phyloP scores from a whole-genome alignment of 1,284 basidiomycete genomes.

The Ustilago xerochloae region DNA sequence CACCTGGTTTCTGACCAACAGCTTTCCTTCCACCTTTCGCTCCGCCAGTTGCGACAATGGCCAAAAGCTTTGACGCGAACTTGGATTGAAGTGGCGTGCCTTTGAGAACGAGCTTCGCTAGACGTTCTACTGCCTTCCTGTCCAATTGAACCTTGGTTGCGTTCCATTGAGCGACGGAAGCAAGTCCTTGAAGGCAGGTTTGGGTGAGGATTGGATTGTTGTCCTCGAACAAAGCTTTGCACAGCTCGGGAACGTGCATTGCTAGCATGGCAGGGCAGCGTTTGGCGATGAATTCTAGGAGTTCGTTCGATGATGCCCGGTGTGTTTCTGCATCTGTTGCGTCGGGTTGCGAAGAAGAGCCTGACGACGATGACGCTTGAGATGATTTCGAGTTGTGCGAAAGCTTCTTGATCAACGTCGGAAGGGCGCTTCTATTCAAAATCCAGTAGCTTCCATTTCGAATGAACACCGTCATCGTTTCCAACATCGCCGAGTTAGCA shows the following conservation, averaged over 20 bases:
- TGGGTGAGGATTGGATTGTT: constrained; percentile 76
- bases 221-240: constrained; percentile 76
- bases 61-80: constrained; percentile 83
- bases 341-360: constrained; percentile 16
- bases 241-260: constrained; percentile 79
- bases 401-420: constrained; percentile 73
- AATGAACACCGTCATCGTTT: constrained; percentile 80
- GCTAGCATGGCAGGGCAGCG: constrained; percentile 80
- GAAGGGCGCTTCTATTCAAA: constrained; percentile 85
- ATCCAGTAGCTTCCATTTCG: constrained; percentile 79
- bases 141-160: constrained; percentile 31
- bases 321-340: constrained; percentile 41
- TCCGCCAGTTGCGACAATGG: constrained; percentile 65
- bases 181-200: constrained; percentile 67
- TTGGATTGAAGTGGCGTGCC: constrained; percentile 81
- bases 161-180: constrained; percentile 34
- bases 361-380: constrained; percentile 6
- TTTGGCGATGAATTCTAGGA: constrained; percentile 77
- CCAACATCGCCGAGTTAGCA: constrained; percentile 36
- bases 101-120: constrained; percentile 75
- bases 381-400: constrained; percentile 12
- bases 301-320: constrained; percentile 57
- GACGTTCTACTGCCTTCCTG: constrained; percentile 74
- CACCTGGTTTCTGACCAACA: constrained; percentile 21
- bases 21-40: constrained; percentile 27